These are phyloP conservation scores for Penicillium sp. DNA, from an alignment of 2,329 filamentous ascomycete species.

Conservation along the genomic window DNA sequence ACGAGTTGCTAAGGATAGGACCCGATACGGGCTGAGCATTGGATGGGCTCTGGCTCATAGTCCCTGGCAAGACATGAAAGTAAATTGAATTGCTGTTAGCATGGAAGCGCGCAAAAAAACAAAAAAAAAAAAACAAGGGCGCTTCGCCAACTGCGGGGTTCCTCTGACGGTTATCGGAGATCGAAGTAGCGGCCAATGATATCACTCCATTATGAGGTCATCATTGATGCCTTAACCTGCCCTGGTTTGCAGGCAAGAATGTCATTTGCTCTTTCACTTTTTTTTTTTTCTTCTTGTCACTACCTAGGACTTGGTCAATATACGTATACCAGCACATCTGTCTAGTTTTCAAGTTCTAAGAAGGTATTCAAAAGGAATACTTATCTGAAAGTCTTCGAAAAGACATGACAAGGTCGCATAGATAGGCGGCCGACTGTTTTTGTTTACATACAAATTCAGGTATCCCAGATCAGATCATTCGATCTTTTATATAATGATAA, in stretches of 20 bases:
- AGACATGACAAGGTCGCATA: too few species aligned
- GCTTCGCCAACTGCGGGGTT: constrained; percentile 2
- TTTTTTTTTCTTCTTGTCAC: neutral
- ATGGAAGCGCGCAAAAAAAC: neutral
- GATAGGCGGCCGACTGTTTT: too few species aligned
- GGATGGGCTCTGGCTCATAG: constrained; percentile 16
- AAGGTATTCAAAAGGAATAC: too few species aligned
- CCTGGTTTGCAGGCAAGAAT: neutral
- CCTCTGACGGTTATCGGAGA: constrained; percentile 1
- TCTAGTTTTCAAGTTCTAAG: too few species aligned
- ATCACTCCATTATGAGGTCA: neutral
- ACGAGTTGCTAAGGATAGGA: neutral
- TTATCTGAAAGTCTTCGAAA: too few species aligned
- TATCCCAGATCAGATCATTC: too few species aligned
- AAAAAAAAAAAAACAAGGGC: neutral
- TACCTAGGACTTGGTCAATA: neutral
- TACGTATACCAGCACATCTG: too few species aligned
- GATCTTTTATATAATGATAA: too few species aligned
- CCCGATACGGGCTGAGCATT: constrained; percentile 7
- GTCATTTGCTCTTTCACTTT: neutral
- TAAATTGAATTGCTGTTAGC: neutral
- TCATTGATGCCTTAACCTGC: neutral
- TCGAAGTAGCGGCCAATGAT: neutral
- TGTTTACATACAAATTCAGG: too few species aligned
- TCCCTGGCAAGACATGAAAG: neutral